Base-by-base conservation (phyloP, 2,329 filamentous ascomycete species). In the Fusarium sulawesiense region DNA sequence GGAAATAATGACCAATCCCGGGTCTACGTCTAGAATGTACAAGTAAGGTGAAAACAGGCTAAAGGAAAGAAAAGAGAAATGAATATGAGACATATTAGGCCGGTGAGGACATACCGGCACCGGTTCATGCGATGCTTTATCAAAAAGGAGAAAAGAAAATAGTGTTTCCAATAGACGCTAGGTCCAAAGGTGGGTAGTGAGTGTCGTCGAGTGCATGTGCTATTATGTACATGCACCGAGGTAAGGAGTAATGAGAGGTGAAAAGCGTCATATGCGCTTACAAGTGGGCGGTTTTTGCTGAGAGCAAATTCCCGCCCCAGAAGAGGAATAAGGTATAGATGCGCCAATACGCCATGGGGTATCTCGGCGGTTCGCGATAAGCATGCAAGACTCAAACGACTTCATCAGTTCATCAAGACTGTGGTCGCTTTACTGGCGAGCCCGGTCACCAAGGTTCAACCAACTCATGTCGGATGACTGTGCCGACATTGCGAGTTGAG, bases 391-490 rank as follows among this genome's bases (percentile, higher is more conserved):
- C 51, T 59, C 47, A 64, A 64, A 55, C 46, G 60, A 63, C 54
- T 48, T 71, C 68, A 62, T 75, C 57, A 63, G 56, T 61, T 73
- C 61, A 59, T 69, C 42, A 64, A 64, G 59, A 61, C 47, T 66
- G 54, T 44, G 57, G 50, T 54, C 57, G 56, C 54, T 66, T 68
- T 64, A 78, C 54, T 72, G 64, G 64, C 74, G 76, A 44, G 75
- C 68, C 40, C 78, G 76, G 40, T 86, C 86, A 48, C 89, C 89
- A 20, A 94, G 83, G 75, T 94, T 93, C 68, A 94, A 80, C 92
- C 92, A 94, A 80, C 91, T 93, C 90, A 94, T 92, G 78, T 94
- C 92, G 53, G 85, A 86, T 14, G 86, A 84, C 9, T 82, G 82
- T 27, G 83, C 78, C 49, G 86, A 83, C 79, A 81, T 84, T 23